phyloP scores from a whole-genome alignment of 768 basidiomycete genomes.

The Boletus subcaerulescens region DNA sequence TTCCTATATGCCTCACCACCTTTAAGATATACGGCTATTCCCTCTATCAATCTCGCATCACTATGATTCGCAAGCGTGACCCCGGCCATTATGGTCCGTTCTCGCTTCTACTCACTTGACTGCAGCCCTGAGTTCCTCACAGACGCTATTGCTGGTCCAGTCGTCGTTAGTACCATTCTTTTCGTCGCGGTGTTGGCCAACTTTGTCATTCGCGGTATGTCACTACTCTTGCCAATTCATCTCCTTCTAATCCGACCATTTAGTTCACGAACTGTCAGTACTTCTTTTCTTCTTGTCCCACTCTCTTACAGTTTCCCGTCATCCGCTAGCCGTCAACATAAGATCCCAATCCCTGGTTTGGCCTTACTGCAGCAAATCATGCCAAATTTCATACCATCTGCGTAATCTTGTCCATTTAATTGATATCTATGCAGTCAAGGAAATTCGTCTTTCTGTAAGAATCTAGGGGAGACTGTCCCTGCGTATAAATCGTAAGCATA shows the following conservation, averaged over 20 bases:
- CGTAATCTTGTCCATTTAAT: neutral
- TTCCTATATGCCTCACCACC: neutral
- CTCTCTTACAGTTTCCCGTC: neutral
- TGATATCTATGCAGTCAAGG: neutral
- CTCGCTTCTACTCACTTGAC: conserved; percentile 14
- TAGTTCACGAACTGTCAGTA: conserved; percentile 62
- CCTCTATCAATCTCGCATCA: conserved; percentile 84
- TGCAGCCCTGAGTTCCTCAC: conserved; percentile 1
- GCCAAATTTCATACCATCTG: conserved; percentile 19
- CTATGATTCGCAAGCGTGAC: conserved; percentile 86
- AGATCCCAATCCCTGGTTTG: conserved; percentile 30
- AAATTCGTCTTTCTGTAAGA: neutral
- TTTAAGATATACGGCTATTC: conserved; percentile 77
- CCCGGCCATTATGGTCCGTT: conserved; percentile 81
- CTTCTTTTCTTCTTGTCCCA: neutral
- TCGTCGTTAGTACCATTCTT: conserved; percentile 76
- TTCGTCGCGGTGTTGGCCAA: conserved; percentile 88
- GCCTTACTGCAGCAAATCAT: conserved; percentile 21
- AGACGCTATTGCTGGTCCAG: conserved; percentile 84
- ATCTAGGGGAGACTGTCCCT: no score
- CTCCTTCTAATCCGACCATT: conserved; percentile 3
- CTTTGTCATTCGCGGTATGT: conserved; percentile 80
- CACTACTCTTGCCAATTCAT: neutral
- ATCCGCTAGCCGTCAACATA: conserved; percentile 23
- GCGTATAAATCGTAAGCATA: neutral